A percentile compares a stretch with the other conserved stretches of the same genome.
phyloP scores from a whole-genome alignment of 2,329 filamentous ascomycete species.

The Neonectria magnoliae region DNA sequence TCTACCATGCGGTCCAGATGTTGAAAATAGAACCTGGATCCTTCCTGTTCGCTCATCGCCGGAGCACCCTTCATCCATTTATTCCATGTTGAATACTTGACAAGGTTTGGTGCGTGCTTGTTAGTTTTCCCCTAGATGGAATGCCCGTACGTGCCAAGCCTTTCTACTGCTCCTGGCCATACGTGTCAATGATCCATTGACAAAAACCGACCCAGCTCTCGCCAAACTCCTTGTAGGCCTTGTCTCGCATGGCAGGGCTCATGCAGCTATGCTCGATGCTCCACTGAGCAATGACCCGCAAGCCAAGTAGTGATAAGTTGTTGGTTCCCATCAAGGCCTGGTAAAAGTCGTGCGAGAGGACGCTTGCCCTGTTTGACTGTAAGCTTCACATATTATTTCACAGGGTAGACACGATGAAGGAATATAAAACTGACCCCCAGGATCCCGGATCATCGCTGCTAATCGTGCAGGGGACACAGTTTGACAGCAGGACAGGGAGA shows the following conservation, averaged over 20 bases:
- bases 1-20: not conserved
- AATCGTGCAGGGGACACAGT: slow-evolving; percentile 79
- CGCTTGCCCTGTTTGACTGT: not conserved
- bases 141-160: not conserved
- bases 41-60: not conserved
- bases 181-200: not conserved
- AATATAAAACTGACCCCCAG: not conserved
- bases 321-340: not conserved
- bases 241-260: not conserved
- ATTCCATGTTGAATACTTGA: not conserved
- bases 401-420: not conserved
- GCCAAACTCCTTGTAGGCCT: not conserved
- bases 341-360: not conserved
- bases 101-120: not conserved
- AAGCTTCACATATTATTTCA: not conserved
- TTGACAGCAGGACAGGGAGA: slow-evolving; percentile 78
- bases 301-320: not conserved
- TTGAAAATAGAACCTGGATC: not conserved
- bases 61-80: not conserved
- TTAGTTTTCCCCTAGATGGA: not conserved
- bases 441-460: slow-evolving; percentile 80
- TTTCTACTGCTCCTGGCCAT: not conserved
- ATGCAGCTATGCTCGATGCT: not conserved
- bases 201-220: not conserved
- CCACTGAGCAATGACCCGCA: not conserved